Evolutionary conservation across 2,329 filamentous ascomycete species (phyloP).

Genomic region (Ascochyta koolunga): DNA sequence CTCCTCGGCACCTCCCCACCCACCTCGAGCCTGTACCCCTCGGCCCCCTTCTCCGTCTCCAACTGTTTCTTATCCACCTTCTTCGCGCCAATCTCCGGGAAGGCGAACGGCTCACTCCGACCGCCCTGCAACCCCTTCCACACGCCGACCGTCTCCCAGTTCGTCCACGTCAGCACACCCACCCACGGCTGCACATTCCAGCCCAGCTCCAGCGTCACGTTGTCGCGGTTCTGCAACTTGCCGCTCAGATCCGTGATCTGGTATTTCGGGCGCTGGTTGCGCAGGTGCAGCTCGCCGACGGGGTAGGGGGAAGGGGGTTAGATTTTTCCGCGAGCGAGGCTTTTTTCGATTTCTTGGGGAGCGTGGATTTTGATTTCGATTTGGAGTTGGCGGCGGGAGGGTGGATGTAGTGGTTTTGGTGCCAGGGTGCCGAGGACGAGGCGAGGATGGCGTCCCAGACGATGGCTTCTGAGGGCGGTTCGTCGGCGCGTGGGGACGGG

Average conservation of each 20-base stretch:
- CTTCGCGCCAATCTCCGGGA: slow-evolving; percentile 72
- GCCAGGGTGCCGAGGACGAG: slow-evolving; percentile 64
- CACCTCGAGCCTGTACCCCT: slow-evolving; percentile 53
- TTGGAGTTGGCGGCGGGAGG: slow-evolving; percentile 46
- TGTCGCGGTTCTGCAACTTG: slow-evolving; percentile 72
- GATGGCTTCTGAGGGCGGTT: slow-evolving; percentile 68
- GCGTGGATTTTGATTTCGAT: slow-evolving; percentile 62
- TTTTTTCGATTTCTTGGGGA: slow-evolving; percentile 23
- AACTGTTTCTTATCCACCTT: slow-evolving; percentile 60
- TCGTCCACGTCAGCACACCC: slow-evolving; percentile 80
- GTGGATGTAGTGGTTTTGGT: slow-evolving; percentile 59
- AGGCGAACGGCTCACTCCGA: slow-evolving; percentile 66
- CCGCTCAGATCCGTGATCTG: slow-evolving; percentile 91
- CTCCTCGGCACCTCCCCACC: slow-evolving; percentile 38
- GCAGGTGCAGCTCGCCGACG: slow-evolving; percentile 75
- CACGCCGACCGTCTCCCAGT: slow-evolving; percentile 55
- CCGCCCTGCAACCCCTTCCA: slow-evolving; percentile 72
- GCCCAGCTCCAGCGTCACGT: slow-evolving; percentile 80
- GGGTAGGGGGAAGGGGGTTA: slow-evolving; percentile 32
- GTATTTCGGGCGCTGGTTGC: slow-evolving; percentile 92
- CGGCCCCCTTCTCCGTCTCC: slow-evolving; percentile 56
- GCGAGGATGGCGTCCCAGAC: slow-evolving; percentile 98
- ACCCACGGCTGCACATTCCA: slow-evolving; percentile 99
- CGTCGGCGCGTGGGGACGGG: slow-evolving; percentile 52
- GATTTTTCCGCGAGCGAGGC: slow-evolving; percentile 21